Base-by-base conservation (phyloP, 371 early-diverging fungal species). In the Nematocida sp. region DNA sequence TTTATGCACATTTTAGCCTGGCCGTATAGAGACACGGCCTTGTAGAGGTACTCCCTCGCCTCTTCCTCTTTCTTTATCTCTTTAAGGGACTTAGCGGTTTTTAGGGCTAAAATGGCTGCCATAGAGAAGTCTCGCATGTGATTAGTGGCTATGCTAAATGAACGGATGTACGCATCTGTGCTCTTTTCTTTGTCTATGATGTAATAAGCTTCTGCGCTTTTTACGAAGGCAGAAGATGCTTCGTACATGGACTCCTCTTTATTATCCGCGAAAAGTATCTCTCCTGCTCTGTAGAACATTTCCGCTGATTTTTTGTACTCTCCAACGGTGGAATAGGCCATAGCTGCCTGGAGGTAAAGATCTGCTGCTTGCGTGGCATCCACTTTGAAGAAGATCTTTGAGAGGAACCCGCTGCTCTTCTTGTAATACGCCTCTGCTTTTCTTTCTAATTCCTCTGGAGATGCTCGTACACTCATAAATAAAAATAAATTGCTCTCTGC, bases 401-500 rank as follows among this genome's bases (percentile, higher is more conserved):
- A 47, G 3, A 71, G 11, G 33, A 71, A 71, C 13, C 42, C 45
- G 39, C 53, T 55, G 11, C 36, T 63, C 35, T 48, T 59, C 30
- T 57, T 49, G 13, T n/a, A 59, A 33, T 61, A 60, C 42, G 66
- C 13, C 32, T 71, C 63, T 47, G 75, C 75, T n/a, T 61, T 50
- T 42, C 45, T 60, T 50, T 71, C 75, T 51, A 59, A 71, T 5
- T 71, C 75, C 48, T 71, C 75, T 33, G 75, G 63, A 16, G 60
- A 68, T 48, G 60, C 11, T 11, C 50, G 60, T 45, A n/a, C 36
- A 33, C 26, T 63, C 18, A 11, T 18, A 51, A 59, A 71, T 61
- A 61, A 71, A 71, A 71, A 71, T 50, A 71, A 71, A 61, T 49
- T 11, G 35, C n/a, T n/a, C n/a, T n/a, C n/a, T n/a, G n/a, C n/a